Percentiles rank a stretch among this genome's conserved stretches.
Conservation (phyloP, 1,139 yeast species). For the Spathaspora sp. region DNA sequence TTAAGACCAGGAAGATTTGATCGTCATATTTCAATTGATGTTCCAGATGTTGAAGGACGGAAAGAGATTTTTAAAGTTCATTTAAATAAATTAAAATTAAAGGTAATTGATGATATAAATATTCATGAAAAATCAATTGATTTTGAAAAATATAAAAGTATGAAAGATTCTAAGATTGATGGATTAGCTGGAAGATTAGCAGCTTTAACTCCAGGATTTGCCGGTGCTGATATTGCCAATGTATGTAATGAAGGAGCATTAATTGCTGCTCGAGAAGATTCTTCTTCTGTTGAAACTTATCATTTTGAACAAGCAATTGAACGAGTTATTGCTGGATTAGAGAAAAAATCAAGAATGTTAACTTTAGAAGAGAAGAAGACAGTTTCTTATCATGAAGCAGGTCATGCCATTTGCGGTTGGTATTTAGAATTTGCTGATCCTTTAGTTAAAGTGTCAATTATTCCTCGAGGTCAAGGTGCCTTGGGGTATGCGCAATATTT, state of each 20-base stretch:
- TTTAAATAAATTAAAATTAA: conserved; percentile 61
- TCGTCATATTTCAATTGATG: conserved; percentile 86
- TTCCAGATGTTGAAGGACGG: conserved; percentile 91
- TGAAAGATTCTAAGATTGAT: too few relatives aligned
- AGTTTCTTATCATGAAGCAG: conserved; percentile 98
- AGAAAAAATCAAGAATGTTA: conserved; percentile 81
- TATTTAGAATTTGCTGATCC: conserved; percentile 88
- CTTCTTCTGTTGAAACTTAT: conserved; percentile 56
- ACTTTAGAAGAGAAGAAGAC: conserved; percentile 81
- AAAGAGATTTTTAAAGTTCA: conserved; percentile 90
- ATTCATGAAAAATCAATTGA: conserved; percentile 40
- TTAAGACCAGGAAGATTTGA: conserved; percentile 98
- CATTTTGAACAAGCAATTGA: conserved; percentile 97
- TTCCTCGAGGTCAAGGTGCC: conserved; percentile 96
- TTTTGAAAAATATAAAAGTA: conserved; percentile 49
- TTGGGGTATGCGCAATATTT: conserved; percentile 97
- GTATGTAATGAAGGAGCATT: conserved; percentile 96
- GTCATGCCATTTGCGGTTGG: conserved; percentile 99
- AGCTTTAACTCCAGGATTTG: conserved; percentile 94
- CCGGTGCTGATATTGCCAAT: conserved; percentile 98
- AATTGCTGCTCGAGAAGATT: conserved; percentile 91
- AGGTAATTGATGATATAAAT: conserved; percentile 36
- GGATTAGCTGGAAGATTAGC: conserved; percentile 88
- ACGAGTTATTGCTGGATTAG: conserved; percentile 95
- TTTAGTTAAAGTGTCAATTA: conserved; percentile 87